phyloP scores from a whole-genome alignment of 2,329 filamentous ascomycete genomes.

The Diplodia scrobiculata region DNA sequence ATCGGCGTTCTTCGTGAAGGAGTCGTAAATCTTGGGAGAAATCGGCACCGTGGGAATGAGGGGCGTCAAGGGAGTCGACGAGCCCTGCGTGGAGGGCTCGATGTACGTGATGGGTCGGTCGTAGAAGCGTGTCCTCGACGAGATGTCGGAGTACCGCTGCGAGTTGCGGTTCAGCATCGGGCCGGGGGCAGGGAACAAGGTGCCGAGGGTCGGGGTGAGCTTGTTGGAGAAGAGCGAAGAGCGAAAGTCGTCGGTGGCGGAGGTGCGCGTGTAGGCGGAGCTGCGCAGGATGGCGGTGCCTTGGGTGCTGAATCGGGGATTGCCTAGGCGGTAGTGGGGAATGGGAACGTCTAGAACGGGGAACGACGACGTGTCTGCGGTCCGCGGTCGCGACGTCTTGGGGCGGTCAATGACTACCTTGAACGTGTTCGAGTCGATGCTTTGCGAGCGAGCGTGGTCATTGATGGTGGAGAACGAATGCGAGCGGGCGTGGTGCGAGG shows the following conservation, averaged over 20 bases:
- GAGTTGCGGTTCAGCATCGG: slow-evolving; percentile 37
- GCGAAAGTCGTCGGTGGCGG: slow-evolving; percentile 68
- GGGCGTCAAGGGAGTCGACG: slow-evolving; percentile 39
- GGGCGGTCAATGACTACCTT: slow-evolving; percentile 79
- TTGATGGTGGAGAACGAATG: slow-evolving; percentile 77
- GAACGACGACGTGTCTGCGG: slow-evolving; percentile 58
- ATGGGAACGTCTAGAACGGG: slow-evolving; percentile 73
- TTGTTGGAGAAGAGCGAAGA: slow-evolving; percentile 61
- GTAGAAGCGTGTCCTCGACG: slow-evolving; percentile 27
- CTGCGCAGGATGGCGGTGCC: slow-evolving; percentile 77
- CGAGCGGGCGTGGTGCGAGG: slow-evolving; percentile 54
- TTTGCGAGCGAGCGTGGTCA: slow-evolving; percentile 58
- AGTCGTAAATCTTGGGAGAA: slow-evolving; percentile 75
- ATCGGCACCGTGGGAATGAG: slow-evolving; percentile 44
- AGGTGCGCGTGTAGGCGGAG: slow-evolving; percentile 71
- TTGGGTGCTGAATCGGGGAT: slow-evolving; percentile 73
- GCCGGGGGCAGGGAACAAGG: slow-evolving; percentile 49
- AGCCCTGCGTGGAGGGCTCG: slow-evolving; percentile 40
- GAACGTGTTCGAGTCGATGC: slow-evolving; percentile 67
- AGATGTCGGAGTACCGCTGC: slow-evolving; percentile 43
- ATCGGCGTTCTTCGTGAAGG: slow-evolving; percentile 78
- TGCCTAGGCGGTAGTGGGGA: slow-evolving; percentile 80
- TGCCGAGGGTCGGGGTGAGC: slow-evolving; percentile 39
- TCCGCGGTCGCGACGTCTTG: slow-evolving; percentile 62
- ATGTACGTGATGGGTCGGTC: slow-evolving; percentile 41